These are phyloP conservation scores for Xylaria sp. DNA, from an alignment of 495 filamentous ascomycete species.

Conservation along the genomic window DNA sequence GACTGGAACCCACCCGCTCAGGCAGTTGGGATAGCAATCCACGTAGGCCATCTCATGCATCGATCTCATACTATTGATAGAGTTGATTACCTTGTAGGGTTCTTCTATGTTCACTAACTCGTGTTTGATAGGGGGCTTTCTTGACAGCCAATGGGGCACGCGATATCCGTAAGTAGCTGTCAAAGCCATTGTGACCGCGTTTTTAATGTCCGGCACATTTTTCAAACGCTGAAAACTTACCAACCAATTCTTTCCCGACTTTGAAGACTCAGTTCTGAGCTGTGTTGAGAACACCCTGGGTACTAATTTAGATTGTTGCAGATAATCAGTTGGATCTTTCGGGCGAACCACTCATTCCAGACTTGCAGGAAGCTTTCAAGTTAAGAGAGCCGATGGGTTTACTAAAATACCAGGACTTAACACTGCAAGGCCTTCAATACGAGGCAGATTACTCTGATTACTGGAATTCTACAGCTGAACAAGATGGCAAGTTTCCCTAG, in stretches of 20 bases:
- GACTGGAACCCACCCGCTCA: slow-evolving; percentile 11
- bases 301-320: slow-evolving; percentile 12
- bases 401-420: slow-evolving; percentile 30
- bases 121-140: neutral
- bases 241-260: no score
- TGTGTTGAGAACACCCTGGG: no score
- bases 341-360: slow-evolving; percentile 54
- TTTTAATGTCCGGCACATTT: no score
- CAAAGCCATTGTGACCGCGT: no score
- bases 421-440: slow-evolving; percentile 36
- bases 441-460: slow-evolving; percentile 46
- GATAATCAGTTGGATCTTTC: slow-evolving; percentile 48
- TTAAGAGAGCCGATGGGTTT: slow-evolving; percentile 29
- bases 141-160: slow-evolving; percentile 11
- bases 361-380: slow-evolving; percentile 24
- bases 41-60: neutral
- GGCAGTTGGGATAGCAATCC: neutral
- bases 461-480: slow-evolving; percentile 44
- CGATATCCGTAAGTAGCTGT: slow-evolving; percentile 1
- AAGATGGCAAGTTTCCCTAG: slow-evolving; percentile 30
- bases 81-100: no score
- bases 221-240: no score
- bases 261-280: no score
- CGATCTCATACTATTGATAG: no score
- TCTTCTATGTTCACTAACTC: neutral